Evolutionary conservation across 1,139 yeast species (phyloP).

Genomic region (Nakaseomyces bracarensis): DNA sequence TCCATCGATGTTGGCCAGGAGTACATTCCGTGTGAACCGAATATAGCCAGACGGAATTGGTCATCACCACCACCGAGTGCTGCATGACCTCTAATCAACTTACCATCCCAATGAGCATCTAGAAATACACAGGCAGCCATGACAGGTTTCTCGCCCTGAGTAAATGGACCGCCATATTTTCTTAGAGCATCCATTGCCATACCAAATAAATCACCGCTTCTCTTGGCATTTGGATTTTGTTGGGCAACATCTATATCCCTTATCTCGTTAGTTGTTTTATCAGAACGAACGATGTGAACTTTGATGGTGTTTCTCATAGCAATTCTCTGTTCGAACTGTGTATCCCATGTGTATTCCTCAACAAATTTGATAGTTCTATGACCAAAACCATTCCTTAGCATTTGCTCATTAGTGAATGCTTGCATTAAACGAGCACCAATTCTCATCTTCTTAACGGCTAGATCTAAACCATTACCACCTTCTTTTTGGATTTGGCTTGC

Average conservation of each 20-base stretch:
- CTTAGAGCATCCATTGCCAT: constrained; percentile 70
- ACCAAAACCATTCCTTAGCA: constrained; percentile 73
- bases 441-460: constrained; percentile 71
- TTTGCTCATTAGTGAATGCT: constrained; percentile 88
- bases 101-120: constrained; percentile 76
- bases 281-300: constrained; percentile 63
- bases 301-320: constrained; percentile 56
- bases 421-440: constrained; percentile 88
- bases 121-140: constrained; percentile 80
- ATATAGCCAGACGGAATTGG: constrained; percentile 68
- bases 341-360: constrained; percentile 53
- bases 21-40: constrained; percentile 88
- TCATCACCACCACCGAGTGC: constrained; percentile 87
- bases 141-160: constrained; percentile 39
- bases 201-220: constrained; percentile 66
- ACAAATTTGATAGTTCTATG: constrained; percentile 70
- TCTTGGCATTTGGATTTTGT: constrained; percentile 65
- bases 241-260: constrained; percentile 79
- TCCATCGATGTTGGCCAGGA: constrained; percentile 82
- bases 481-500: constrained; percentile 38
- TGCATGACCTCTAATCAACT: constrained; percentile 74
- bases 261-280: constrained; percentile 59
- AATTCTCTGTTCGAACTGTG: constrained; percentile 37
- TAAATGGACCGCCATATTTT: constrained; percentile 47
- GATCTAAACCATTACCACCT: constrained; percentile 62